Evolutionary conservation across 2,329 filamentous ascomycete genomes (phyloP).

Genomic region (Teratosphaeriaceae sp.): DNA sequence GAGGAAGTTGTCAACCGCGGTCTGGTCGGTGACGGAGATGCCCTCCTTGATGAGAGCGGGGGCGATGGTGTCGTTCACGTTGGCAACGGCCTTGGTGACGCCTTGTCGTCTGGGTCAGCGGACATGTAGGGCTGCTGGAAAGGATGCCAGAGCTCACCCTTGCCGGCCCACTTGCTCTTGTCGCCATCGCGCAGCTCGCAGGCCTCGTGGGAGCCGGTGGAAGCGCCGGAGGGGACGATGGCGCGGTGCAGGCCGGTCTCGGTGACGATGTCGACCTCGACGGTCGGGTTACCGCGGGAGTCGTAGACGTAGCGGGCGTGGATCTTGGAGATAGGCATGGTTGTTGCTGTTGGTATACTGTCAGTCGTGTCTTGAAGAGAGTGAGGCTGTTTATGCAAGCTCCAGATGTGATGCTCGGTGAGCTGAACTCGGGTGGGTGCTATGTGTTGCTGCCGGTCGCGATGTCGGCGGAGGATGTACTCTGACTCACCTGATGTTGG

Average conservation of each 20-base stretch:
- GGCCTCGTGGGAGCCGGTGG: slow-evolving; percentile 60
- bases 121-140: not conserved
- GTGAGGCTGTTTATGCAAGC: no score
- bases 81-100: slow-evolving; percentile 49
- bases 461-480: not conserved
- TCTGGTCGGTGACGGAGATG: slow-evolving; percentile 50
- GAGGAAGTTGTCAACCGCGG: slow-evolving; percentile 48
- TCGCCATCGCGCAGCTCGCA: slow-evolving; percentile 50
- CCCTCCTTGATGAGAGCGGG: slow-evolving; percentile 48
- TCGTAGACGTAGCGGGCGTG: slow-evolving; percentile 80
- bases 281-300: slow-evolving; percentile 96
- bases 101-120: slow-evolving; percentile 22
- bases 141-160: slow-evolving; percentile 32
- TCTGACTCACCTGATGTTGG: not conserved
- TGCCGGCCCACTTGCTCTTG: slow-evolving; percentile 48
- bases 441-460: not conserved
- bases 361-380: no score
- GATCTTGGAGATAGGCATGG: slow-evolving; percentile 63
- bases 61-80: slow-evolving; percentile 50
- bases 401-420: no score
- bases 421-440: no score
- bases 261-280: slow-evolving; percentile 95
- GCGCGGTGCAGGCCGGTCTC: slow-evolving; percentile 91
- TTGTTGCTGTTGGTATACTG: slow-evolving; percentile 32
- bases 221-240: slow-evolving; percentile 94